phyloP scores from a whole-genome alignment of 2,329 filamentous ascomycete genomes.

The Ophiocordyceps robertsii region DNA sequence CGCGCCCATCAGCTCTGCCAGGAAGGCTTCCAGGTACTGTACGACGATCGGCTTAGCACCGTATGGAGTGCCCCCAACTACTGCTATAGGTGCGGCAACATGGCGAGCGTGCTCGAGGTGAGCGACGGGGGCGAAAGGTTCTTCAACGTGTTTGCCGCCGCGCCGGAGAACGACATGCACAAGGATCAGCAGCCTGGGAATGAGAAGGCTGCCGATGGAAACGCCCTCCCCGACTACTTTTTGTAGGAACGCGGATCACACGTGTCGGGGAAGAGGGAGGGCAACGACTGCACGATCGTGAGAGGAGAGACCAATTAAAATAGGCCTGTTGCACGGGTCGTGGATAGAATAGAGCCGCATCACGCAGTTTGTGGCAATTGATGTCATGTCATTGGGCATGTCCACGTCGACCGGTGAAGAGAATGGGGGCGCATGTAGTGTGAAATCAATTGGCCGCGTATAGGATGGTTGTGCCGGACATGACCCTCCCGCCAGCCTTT shows the following conservation, averaged over 20 bases:
- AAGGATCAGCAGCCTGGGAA: conserved; percentile 69
- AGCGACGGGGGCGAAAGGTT: conserved; percentile 84
- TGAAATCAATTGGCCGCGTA: neutral
- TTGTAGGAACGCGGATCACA: conserved; percentile 27
- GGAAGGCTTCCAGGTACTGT: conserved; percentile 93
- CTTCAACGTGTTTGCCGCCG: conserved; percentile 96
- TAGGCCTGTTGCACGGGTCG: too few species aligned
- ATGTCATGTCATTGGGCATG: too few species aligned
- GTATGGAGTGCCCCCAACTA: conserved; percentile 98
- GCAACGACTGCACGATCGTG: neutral
- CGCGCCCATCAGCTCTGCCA: conserved; percentile 98
- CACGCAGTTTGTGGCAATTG: too few species aligned
- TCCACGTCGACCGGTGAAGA: too few species aligned
- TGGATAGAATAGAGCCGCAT: too few species aligned
- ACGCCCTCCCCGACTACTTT: conserved; percentile 57
- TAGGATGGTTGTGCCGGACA: neutral
- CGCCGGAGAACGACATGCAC: conserved; percentile 86
- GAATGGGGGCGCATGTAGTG: neutral
- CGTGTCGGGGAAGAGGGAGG: neutral
- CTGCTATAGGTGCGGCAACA: conserved; percentile 90
- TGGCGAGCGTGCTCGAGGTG: conserved; percentile 94
- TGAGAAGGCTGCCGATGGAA: conserved; percentile 56
- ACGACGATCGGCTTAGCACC: conserved; percentile 86
- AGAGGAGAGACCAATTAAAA: neutral
- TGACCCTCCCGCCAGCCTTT: neutral